Evolutionary conservation across 495 filamentous ascomycete species (phyloP), one percentile per base, ranked within the genome.

Genomic region (Aspergillus kassunensis): DNA sequence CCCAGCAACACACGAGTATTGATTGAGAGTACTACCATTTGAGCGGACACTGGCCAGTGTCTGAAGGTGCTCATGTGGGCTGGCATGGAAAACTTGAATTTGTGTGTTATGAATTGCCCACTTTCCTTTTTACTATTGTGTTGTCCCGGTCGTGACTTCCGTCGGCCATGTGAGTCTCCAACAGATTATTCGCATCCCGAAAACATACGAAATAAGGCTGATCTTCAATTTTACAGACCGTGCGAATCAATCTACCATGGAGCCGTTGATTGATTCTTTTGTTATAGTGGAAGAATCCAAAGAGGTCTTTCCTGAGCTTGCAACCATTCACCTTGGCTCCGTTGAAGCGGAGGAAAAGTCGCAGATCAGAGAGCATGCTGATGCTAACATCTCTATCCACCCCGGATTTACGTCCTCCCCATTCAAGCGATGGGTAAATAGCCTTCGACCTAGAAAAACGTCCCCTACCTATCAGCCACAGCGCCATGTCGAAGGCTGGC

Each of bases 341-440:
- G 0, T 30, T 5, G 49, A 48, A 18, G 15, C 19, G 19, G 30
- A 57, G 21, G 39, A 15, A 19, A 55, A 47, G n/a, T 29, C 30
- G 8, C 21, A 55, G n/a, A n/a, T n/a, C 4, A 51, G 39, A 31
- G 20, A 19, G 6, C 25, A 30, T 12, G 31, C 43, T 10, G 51
- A 49, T 18, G 40, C 42, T 6, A 34, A 31, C n/a, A 33, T 33
- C n/a, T 44, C 49, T 9, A 36, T 36, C 16, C 44, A 62, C 23
- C 44, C 41, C 36, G 33, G 53, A 6, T 33, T 42, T 33, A 35
- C 53, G 20, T 8, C 58, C 13, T 59, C 62, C 39, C 65, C 76
- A 4, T 80, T 85, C 57, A 72, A 67, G 39, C 74, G 69, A 61
- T 83, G 81, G 77, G 70, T 84, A 49, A 73, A 76, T 36, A 80